Evolutionary conservation across 2,329 filamentous ascomycete genomes (phyloP), one percentile per base, ranked within the genome.

Genomic region (Nemania serpens): DNA sequence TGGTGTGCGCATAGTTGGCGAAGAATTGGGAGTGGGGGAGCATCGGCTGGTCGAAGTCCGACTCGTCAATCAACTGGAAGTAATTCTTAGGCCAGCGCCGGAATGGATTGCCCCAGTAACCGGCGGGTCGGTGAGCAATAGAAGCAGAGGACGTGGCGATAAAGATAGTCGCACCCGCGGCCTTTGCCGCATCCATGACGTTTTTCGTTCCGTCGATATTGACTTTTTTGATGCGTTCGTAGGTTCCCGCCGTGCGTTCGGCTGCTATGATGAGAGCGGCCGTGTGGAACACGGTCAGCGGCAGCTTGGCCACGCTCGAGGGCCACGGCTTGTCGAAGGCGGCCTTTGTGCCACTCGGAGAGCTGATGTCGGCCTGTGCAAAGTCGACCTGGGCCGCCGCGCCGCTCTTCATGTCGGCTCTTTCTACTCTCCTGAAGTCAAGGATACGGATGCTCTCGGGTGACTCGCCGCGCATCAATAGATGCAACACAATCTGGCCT

Each of bases 261-360:
- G 73, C 74, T 0, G 78, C 72, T 6, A 76, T 70, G 54, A 84
- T 83, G 29, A 78, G 70, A 3, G 81, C 81, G 10, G 80, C 81
- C 2, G 70, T 81, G 70, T 83, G 80, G 66, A 81, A 81, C 13
- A 83, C 80, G 6, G 80, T 82, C 6, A 83, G 71, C 2, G 80
- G 79, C 2, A 79, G 71, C n/a, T 73, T 52, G 22, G 76, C 71
- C 3, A 77, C 73, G 6, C 67, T 64, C 2, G 66, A 41, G 1
- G 76, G 72, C 81, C 81, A 83, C 25, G 76, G 73, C 51, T 75
- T 72, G 13, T 72, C 62, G 55, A 83, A 82, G 5, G 80, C 80
- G 0, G 71, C 73, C 13, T 70, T 60, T 1, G 78, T 75, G 9
- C 74, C 74, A 0, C 70, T 58, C 3, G 70, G 65, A 12, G 79